A percentile compares a stretch with the other conserved stretches of the same genome.
These are phyloP conservation scores for Alopecurus myosuroides DNA, from an alignment of 176 grass and related monocot genomes.

Conservation along the genomic window DNA sequence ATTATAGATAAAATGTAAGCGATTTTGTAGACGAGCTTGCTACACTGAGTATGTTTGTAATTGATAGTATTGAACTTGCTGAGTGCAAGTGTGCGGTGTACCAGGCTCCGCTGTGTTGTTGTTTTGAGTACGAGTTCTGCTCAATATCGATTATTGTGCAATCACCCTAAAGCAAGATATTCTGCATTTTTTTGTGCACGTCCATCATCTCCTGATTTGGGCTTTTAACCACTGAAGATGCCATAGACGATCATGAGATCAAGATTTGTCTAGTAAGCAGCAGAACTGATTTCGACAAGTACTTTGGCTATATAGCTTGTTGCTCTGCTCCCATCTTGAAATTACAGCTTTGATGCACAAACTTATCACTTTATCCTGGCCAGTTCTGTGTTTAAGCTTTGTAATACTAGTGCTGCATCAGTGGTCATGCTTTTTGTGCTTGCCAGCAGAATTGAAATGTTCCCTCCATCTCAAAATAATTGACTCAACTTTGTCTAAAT, in stretches of 20 bases:
- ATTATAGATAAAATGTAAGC: slow-evolving; percentile 53
- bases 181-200: not conserved
- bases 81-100: slow-evolving; percentile 16
- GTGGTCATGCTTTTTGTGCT: not conserved
- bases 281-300: not conserved
- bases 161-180: not conserved
- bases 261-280: not conserved
- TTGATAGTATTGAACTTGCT: slow-evolving; percentile 34
- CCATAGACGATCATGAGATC: not conserved
- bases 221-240: not conserved
- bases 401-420: not conserved
- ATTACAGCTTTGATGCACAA: not conserved
- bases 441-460: no score
- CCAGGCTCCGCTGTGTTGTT: not conserved
- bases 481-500: no score
- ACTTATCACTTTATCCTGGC: not conserved
- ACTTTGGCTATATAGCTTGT: not conserved
- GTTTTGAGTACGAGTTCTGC: not conserved
- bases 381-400: not conserved
- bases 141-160: not conserved
- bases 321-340: not conserved
- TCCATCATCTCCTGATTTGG: not conserved
- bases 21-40: slow-evolving; percentile 54
- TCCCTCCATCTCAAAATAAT: no score
- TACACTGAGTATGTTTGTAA: slow-evolving; percentile 64